Percentiles rank a stretch among this genome's conserved stretches.
Evolutionary conservation across 2,329 filamentous ascomycete species (phyloP).

Genomic region (Pezicula radicicola): DNA sequence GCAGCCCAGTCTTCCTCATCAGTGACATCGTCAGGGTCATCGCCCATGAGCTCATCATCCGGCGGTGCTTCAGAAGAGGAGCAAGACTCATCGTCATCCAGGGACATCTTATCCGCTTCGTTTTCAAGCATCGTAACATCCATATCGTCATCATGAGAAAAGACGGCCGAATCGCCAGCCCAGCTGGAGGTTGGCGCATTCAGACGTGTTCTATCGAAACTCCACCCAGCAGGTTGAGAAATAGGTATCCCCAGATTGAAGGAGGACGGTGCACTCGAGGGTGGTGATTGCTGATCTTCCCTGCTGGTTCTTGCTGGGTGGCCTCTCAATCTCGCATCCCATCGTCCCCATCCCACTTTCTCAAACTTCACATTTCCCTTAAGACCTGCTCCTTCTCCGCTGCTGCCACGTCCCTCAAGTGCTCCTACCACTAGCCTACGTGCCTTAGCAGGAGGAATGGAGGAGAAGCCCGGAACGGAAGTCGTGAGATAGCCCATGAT

Average conservation of each 20-base stretch:
- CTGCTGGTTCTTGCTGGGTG: slow-evolving; percentile 46
- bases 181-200: slow-evolving; percentile 56
- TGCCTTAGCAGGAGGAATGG: slow-evolving; percentile 85
- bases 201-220: slow-evolving; percentile 44
- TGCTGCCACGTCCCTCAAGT: slow-evolving; percentile 70
- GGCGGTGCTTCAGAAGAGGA: slow-evolving; percentile 71
- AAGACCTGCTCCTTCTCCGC: slow-evolving; percentile 55
- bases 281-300: slow-evolving; percentile 36
- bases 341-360: slow-evolving; percentile 96
- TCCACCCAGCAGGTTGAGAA: slow-evolving; percentile 39
- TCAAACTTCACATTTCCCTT: slow-evolving; percentile 79
- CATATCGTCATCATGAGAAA: slow-evolving; percentile 66
- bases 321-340: slow-evolving; percentile 79
- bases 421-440: slow-evolving; percentile 89
- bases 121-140: slow-evolving; percentile 71
- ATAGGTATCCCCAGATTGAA: slow-evolving; percentile 56
- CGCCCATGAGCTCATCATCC: slow-evolving; percentile 65
- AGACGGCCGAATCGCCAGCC: slow-evolving; percentile 69
- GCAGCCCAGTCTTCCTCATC: slow-evolving; percentile 96
- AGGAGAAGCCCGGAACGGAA: slow-evolving; percentile 87
- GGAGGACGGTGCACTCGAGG: slow-evolving; percentile 38
- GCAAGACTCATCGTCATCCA: slow-evolving; percentile 69
- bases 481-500: slow-evolving; percentile 94
- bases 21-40: slow-evolving; percentile 81
- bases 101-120: slow-evolving; percentile 94